phyloP scores from a whole-genome alignment of 129 eudicot genomes.

The Calendula officinalis region DNA sequence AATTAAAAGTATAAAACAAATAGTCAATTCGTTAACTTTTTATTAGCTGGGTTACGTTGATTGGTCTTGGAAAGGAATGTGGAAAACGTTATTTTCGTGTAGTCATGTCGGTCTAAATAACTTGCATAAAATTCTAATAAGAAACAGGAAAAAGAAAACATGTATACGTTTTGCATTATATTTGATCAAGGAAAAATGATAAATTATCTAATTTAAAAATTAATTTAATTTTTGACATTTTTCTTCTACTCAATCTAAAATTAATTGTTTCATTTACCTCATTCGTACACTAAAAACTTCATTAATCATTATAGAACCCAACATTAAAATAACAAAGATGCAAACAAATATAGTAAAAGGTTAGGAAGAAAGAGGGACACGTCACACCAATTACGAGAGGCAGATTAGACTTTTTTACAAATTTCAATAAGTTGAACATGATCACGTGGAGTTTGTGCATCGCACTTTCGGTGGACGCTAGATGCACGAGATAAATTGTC shows the following conservation, averaged over 20 bases:
- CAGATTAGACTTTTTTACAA: neutral
- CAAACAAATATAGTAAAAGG: neutral
- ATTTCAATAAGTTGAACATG: neutral
- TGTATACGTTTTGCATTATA: too few relatives aligned
- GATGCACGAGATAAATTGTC: conserved; percentile 21
- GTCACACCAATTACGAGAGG: neutral
- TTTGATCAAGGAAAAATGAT: too few relatives aligned
- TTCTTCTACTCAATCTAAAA: too few relatives aligned
- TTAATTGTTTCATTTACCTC: too few relatives aligned
- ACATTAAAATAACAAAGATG: too few relatives aligned
- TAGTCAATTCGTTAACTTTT: neutral
- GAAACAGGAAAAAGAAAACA: too few relatives aligned
- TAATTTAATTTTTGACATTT: too few relatives aligned
- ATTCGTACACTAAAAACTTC: too few relatives aligned
- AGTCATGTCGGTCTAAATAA: neutral
- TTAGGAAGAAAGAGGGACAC: neutral
- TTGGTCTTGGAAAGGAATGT: neutral
- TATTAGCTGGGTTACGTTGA: neutral
- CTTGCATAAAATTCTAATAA: neutral
- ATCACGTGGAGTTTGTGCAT: neutral
- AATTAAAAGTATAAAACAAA: neutral
- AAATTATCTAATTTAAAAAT: too few relatives aligned
- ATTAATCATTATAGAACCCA: too few relatives aligned
- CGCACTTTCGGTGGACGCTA: conserved; percentile 13
- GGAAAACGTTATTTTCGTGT: conserved; percentile 6